Evolutionary conservation across 371 early-diverging fungal species (phyloP), one percentile per base, ranked within the genome.

Genomic region (Funneliformis caledonium): DNA sequence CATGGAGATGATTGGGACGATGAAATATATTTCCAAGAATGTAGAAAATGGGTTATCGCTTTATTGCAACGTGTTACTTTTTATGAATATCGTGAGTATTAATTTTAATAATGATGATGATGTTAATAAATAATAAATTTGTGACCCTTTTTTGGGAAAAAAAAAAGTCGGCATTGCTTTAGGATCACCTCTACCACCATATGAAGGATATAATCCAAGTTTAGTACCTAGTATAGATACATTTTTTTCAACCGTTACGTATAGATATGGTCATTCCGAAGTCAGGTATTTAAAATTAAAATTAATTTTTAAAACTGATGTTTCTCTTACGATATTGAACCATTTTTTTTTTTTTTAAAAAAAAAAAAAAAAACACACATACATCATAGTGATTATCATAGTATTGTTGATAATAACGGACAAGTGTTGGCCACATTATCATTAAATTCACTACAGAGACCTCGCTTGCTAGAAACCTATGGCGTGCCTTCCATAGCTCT

Each of bases 221-320:
- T 43, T 76, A 19, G n/a, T 8, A 0, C 76, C 76, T n/a, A 64
- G 14, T 19, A 62, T 76, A 7, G 64, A 76, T 12, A 33, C 42
- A 11, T 76, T 76, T 37, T 76, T 76, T 48, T 11, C 33, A 45
- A 64, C 76, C 4, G 22, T 52, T 43, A 62, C 76, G 4, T 64
- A 62, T 14, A 76, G 64, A 76, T 76, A 76, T 47, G 76, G 76
- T 3, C 76, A 76, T 60, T 75, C 75, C 5, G 75, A 75, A 75
- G 9, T 65, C 7, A 65, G 67, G 67, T 65, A 33, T 33, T 52
- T 56, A 31, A 33, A 52, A 56, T n/a, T 45, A 52, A 48, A 7
- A 16, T 4, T 5, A 42, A 26, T 26, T 69, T 3, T 69, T 69
- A 9, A 52, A 9, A 8, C 19, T 56, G 7, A 12, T 31, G 6